These are phyloP conservation scores for Flaveria robusta DNA, from an alignment of 129 eudicot species.

Conservation along the genomic window DNA sequence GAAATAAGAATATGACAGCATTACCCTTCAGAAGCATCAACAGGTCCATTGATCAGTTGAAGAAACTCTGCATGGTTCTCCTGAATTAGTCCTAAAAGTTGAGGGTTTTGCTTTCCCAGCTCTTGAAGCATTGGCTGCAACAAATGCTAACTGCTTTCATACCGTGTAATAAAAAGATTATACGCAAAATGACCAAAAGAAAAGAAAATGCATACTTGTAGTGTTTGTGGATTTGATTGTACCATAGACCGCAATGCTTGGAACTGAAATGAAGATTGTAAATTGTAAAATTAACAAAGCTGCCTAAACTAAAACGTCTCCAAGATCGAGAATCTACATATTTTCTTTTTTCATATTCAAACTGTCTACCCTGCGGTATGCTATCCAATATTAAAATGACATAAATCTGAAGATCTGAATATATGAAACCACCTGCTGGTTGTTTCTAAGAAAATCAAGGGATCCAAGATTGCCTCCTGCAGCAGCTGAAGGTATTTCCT, in stretches of 20 bases:
- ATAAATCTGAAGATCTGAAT: neutral
- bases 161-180: slow-evolving; percentile 23
- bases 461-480: slow-evolving; percentile 74
- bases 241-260: slow-evolving; percentile 89
- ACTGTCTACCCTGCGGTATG: neutral
- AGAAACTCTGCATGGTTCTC: slow-evolving; percentile 94
- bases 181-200: neutral
- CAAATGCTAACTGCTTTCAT: slow-evolving; percentile 12
- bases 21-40: slow-evolving; percentile 92
- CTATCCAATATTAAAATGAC: neutral
- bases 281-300: neutral
- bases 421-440: slow-evolving; percentile 65
- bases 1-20: neutral
- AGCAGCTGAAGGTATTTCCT: slow-evolving; percentile 76
- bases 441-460: slow-evolving; percentile 89
- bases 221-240: slow-evolving; percentile 88
- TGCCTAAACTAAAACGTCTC: neutral
- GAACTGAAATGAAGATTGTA: slow-evolving; percentile 57
- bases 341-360: slow-evolving; percentile 5
- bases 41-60: slow-evolving; percentile 85
- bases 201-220: slow-evolving; percentile 54
- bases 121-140: slow-evolving; percentile 97
- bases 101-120: slow-evolving; percentile 95
- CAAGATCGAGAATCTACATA: neutral
- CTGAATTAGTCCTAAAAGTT: slow-evolving; percentile 77